These are phyloP conservation scores for Chytriomyces hyalinus DNA, from an alignment of 192 early-diverging fungal genomes.

Conservation along the genomic window DNA sequence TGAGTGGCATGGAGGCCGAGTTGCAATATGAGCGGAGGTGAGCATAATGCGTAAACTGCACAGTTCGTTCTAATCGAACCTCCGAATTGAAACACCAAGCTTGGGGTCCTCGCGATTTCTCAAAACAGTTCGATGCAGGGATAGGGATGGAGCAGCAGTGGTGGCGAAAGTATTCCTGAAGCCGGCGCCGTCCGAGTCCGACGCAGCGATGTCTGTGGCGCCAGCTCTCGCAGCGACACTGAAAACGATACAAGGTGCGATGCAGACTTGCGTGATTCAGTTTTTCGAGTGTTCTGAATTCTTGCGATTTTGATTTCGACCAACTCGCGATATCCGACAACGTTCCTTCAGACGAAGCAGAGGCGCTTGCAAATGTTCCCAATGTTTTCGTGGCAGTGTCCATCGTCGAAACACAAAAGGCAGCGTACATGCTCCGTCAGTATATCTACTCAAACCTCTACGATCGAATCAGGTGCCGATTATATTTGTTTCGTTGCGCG, in stretches of 20 bases:
- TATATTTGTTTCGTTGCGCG: background rate
- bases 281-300: too few species aligned
- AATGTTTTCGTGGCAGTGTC: slow-evolving; percentile 81
- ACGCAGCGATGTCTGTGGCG: background rate
- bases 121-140: slow-evolving; percentile 88
- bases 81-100: too few species aligned
- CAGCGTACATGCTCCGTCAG: slow-evolving; percentile 88
- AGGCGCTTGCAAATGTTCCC: slow-evolving; percentile 68
- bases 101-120: slow-evolving; percentile 72
- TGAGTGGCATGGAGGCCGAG: background rate
- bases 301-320: too few species aligned
- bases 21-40: slow-evolving; percentile 22
- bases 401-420: slow-evolving; percentile 86
- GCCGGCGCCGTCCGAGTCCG: slow-evolving; percentile 67
- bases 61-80: too few species aligned
- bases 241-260: slow-evolving; percentile 63
- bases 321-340: too few species aligned
- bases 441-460: slow-evolving; percentile 92
- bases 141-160: slow-evolving; percentile 59
- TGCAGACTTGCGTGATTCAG: too few species aligned
- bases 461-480: slow-evolving; percentile 81
- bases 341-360: slow-evolving; percentile 60
- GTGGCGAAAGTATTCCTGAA: slow-evolving; percentile 95
- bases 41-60: background rate
- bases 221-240: slow-evolving; percentile 53